Evolutionary conservation across 768 basidiomycete genomes (phyloP).

Genomic region (Jaapia argillacea): DNA sequence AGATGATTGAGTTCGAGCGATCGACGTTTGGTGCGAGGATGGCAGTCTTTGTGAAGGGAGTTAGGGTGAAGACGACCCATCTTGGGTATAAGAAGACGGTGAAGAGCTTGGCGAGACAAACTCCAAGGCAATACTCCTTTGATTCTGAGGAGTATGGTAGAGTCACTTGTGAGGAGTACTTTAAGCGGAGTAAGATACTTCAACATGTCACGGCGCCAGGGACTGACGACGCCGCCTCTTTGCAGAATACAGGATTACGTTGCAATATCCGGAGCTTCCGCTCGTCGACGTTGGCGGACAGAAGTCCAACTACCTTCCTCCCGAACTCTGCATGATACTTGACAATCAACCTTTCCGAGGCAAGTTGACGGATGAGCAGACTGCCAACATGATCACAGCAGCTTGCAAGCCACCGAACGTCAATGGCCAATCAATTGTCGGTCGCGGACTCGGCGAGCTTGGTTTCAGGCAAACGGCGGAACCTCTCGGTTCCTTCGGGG

Average conservation of each 20-base stretch:
- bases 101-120: conserved; percentile 36
- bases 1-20: conserved; percentile 30
- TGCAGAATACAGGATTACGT: conserved; percentile 31
- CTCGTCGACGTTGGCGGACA: conserved; percentile 39
- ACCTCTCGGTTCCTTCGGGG: conserved; percentile 32
- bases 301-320: conserved; percentile 31
- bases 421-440: conserved; percentile 34
- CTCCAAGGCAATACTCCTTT: conserved; percentile 29
- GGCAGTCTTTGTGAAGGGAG: conserved; percentile 52
- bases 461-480: conserved; percentile 24
- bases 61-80: conserved; percentile 58
- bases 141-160: conserved; percentile 25
- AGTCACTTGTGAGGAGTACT: conserved; percentile 39
- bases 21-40: conserved; percentile 51
- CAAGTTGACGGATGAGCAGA: conserved; percentile 47
- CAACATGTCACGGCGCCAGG: not conserved
- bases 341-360: conserved; percentile 31
- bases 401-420: conserved; percentile 40
- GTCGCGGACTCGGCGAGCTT: conserved; percentile 30
- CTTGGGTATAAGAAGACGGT: conserved; percentile 71
- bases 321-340: conserved; percentile 41
- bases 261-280: conserved; percentile 28
- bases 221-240: not conserved
- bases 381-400: conserved; percentile 37
- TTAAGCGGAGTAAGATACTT: conserved; percentile 27